Conservation (phyloP, 345 rosid species). For the Gossypium australe region DNA sequence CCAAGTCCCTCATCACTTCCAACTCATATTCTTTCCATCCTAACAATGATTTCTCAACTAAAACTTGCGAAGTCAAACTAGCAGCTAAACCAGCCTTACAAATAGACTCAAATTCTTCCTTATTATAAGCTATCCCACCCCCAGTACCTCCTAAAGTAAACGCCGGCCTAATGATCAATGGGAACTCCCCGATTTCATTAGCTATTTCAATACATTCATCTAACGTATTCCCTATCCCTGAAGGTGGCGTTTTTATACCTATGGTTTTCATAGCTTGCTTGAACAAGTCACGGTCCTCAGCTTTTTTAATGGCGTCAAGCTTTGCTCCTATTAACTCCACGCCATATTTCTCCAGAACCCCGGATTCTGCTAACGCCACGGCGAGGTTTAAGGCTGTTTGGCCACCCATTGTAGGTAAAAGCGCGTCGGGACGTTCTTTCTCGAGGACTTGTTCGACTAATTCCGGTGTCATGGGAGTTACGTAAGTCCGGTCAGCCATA, state of each 20-base stretch:
- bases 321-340: conserved; percentile 94
- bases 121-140: conserved; percentile 94
- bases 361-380: conserved; percentile 78
- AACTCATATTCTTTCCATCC: conserved; percentile 99
- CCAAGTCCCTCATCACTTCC: conserved; percentile 96
- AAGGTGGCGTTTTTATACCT: conserved; percentile 88
- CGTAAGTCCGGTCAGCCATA: conserved; percentile 78
- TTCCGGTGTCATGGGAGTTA: conserved; percentile 87
- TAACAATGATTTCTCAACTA: conserved; percentile 91
- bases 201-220: conserved; percentile 81
- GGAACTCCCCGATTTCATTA: conserved; percentile 74
- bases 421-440: conserved; percentile 83
- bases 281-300: conserved; percentile 85
- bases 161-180: conserved; percentile 94
- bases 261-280: conserved; percentile 86
- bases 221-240: conserved; percentile 78
- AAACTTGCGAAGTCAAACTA: conserved; percentile 75
- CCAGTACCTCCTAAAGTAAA: conserved; percentile 96
- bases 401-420: conserved; percentile 97
- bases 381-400: conserved; percentile 95
- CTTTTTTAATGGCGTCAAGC: conserved; percentile 84
- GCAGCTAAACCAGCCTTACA: conserved; percentile 90
- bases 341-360: conserved; percentile 61
- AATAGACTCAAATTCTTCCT: conserved; percentile 76
- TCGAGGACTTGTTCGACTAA: conserved; percentile 76